Base-by-base conservation (phyloP, 2,329 filamentous ascomycete species). In the Paracoccidioides lutzii region DNA sequence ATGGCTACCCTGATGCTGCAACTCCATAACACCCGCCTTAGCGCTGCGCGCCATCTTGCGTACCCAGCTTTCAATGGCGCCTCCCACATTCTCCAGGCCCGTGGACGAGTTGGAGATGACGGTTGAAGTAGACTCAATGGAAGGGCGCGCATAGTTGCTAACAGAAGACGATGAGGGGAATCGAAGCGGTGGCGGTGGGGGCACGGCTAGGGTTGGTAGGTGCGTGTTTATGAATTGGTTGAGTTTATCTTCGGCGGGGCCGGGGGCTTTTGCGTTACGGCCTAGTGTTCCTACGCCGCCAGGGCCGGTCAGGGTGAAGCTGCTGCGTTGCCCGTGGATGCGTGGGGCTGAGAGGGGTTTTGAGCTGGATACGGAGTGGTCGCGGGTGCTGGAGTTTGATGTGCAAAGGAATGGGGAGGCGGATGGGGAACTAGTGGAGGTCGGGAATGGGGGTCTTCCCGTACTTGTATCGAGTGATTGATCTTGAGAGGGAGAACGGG, bases 11-110 rank as follows among this genome's bases (percentile, higher is more conserved):
- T 64, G 60, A 57, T 71, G 67, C 55, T 74, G 71, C 15, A 74
- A 59, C 30, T 73, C 71, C 52, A 63, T 68, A 53, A 74, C 60
- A 9, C 69, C 67, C 7, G 67, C 62, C 52, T 72, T 73, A 3
- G 73, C 73, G 50, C 69, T 69, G 8, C 65, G 70, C 0, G 89
- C 88, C 41, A 95, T 83, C 59, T 89, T 88, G 58, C 90, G 79
- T 57, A 97, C 76, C 90, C 93, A 98, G 0, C 84, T 86, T 71
- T 97, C 93, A 35, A 97, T 84, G 2, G 87, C 85, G 5, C 88
- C 86, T 1, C 90, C 90, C 8, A 95, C 84, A 60, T 90, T 87
- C 64, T 95, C 90, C 2, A 97, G 74, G 6, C 76, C 73, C 0
- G 73, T 71, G 5, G 73, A 67, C 41, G 60, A 66, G 40, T 63